Base-by-base conservation (phyloP, 805 yeast genomes). In the Candida ovalis region DNA sequence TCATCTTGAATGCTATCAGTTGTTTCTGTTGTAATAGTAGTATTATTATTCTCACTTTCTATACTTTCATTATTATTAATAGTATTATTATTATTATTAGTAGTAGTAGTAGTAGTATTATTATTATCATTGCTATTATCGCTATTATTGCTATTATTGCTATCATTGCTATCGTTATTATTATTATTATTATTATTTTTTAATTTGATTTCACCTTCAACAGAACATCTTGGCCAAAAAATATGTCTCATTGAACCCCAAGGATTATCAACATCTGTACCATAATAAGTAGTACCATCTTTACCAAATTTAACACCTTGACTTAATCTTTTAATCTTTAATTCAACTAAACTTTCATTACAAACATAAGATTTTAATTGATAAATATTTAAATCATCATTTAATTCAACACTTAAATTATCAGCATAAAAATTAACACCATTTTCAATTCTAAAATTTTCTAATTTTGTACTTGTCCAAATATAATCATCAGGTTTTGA, bases 211-310 rank as follows among this genome's bases (percentile, higher is more conserved):
- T 79, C 72, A 62, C 99, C 99, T 18, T 61, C 63, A 41, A 81
- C 85, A 19, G 69, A 53, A 67, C 90, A 84, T 67, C 98, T 80
- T 53, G 99, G 99, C 98, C 98, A 94, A 70, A 94, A 94, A 7
- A 82, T 71, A 64, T 94, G 99, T 68, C 97, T 82, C 96, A 94
- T 91, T 8, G 86, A 76, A 15, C 99, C 99, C 99, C 99, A 94
- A 30, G 98, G 98, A 52, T 86, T 81, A 33, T 74, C 77, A 15
- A 76, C 60, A 62, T 91, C 89, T 38, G 88, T 88, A 54, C 99
- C 99, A 64, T 90, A 94, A 55, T 77, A 75, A 13, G 97, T 86
- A 42, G 78, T 71, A 55, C 98, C 98, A 63, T 91, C 88, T 44
- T 78, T 76, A 60, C 98, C 99, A 58, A 92, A 86, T 69, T 90